Percentiles rank a stretch among this genome's conserved stretches.
These are phyloP conservation scores for Thelephora ganbajun DNA, from an alignment of 768 basidiomycete genomes.

Conservation along the genomic window DNA sequence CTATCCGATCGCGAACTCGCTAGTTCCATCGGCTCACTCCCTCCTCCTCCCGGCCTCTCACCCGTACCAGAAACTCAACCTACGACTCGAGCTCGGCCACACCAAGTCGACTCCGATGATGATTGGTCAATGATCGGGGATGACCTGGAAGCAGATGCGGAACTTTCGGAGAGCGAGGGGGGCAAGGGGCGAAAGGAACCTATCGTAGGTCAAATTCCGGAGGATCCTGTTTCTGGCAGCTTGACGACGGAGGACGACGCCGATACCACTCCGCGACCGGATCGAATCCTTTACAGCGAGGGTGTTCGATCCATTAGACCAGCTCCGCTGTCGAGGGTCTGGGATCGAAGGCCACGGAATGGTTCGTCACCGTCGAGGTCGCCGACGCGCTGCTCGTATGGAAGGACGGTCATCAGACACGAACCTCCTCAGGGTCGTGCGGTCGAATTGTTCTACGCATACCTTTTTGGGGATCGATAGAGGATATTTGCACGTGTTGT, in stretches of 20 bases:
- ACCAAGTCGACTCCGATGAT: slow-evolving; percentile 14
- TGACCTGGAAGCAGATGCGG: slow-evolving; percentile 15
- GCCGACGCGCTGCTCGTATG: slow-evolving; percentile 26
- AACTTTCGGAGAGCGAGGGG: slow-evolving; percentile 7
- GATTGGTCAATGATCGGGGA: slow-evolving; percentile 26
- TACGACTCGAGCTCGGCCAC: slow-evolving; percentile 10
- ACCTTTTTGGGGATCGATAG: slow-evolving; percentile 9
- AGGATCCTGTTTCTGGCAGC: not conserved
- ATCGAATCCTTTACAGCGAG: not conserved
- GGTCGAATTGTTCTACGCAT: slow-evolving; percentile 13
- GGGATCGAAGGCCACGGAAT: slow-evolving; percentile 20
- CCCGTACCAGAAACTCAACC: slow-evolving; percentile 14
- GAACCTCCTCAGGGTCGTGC: slow-evolving; percentile 5
- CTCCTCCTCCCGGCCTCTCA: slow-evolving; percentile 11
- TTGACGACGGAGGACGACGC: slow-evolving; percentile 20
- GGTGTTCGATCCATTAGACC: slow-evolving; percentile 9
- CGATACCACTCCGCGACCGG: slow-evolving; percentile 11
- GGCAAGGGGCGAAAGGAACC: slow-evolving; percentile 20
- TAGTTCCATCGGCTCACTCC: slow-evolving; percentile 11
- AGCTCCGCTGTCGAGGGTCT: slow-evolving; percentile 18
- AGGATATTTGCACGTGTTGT: too few species aligned
- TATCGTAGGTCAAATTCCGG: slow-evolving; percentile 1
- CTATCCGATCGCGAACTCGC: slow-evolving; percentile 14
- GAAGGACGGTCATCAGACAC: slow-evolving; percentile 10
- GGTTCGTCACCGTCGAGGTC: slow-evolving; percentile 44